Evolutionary conservation across 2,329 filamentous ascomycete genomes (phyloP).

Genomic region (Eutypa lata): DNA sequence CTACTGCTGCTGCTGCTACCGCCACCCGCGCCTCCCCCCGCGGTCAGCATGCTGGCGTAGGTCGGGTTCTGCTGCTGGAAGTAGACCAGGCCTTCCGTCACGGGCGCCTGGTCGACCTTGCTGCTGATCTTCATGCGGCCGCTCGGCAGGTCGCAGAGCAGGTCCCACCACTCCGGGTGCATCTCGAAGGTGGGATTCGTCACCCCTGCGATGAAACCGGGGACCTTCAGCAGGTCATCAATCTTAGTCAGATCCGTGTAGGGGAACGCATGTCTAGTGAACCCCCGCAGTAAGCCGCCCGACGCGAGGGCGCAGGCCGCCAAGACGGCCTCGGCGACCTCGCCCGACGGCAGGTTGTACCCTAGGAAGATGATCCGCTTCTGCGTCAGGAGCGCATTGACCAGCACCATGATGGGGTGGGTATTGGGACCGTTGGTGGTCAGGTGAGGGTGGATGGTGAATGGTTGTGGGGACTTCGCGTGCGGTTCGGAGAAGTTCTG

Average conservation of each 20-base stretch:
- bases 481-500: conserved; percentile 88
- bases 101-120: conserved; percentile 74
- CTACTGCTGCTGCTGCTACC: conserved; percentile 26
- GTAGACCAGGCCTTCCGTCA: conserved; percentile 81
- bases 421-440: conserved; percentile 88
- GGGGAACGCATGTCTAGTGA: conserved; percentile 93
- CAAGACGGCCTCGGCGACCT: conserved; percentile 95
- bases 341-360: conserved; percentile 89
- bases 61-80: conserved; percentile 78
- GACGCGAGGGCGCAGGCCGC: conserved; percentile 94
- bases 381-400: conserved; percentile 92
- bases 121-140: conserved; percentile 93
- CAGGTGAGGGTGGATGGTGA: conserved; percentile 82
- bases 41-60: conserved; percentile 45
- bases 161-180: conserved; percentile 97
- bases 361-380: conserved; percentile 96
- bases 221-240: conserved; percentile 91
- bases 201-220: conserved; percentile 95
- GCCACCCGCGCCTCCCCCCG: too few species aligned
- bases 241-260: conserved; percentile 98
- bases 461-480: conserved; percentile 77
- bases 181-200: conserved; percentile 95
- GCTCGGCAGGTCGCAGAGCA: conserved; percentile 87
- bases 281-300: conserved; percentile 86
- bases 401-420: conserved; percentile 90